Evolutionary conservation across 306 rosid species (phyloP).

Genomic region (Gynostemma pentaphyllum): DNA sequence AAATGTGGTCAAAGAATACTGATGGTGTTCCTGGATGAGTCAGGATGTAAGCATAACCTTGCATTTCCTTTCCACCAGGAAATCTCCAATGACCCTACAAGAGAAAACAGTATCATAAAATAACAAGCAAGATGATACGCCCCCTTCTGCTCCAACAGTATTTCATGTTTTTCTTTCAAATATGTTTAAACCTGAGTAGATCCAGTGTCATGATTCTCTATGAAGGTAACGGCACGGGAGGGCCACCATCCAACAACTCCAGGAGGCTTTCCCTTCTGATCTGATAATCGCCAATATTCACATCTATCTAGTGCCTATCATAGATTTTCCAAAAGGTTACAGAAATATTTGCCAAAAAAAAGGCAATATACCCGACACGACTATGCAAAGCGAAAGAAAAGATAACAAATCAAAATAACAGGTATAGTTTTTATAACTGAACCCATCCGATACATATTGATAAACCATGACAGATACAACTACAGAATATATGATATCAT

Average conservation of each 20-base stretch:
- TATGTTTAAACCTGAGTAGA: conserved; percentile 80
- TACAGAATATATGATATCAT: neutral
- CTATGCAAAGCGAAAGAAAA: neutral
- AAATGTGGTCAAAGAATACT: conserved; percentile 77
- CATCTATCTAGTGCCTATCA: conserved; percentile 65
- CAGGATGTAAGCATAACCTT: conserved; percentile 95
- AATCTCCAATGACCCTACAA: conserved; percentile 99
- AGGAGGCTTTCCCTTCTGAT: conserved; percentile 83
- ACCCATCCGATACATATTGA: neutral
- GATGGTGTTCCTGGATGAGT: conserved; percentile 98
- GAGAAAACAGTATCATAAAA: conserved; percentile 13
- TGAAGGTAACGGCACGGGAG: conserved; percentile 94
- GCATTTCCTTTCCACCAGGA: conserved; percentile 81
- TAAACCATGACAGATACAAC: neutral
- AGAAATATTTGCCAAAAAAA: neutral
- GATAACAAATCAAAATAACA: neutral
- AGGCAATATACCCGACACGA: no score
- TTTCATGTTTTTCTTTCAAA: no score
- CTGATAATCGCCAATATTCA: conserved; percentile 97
- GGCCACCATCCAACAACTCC: conserved; percentile 99
- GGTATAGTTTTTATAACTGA: neutral
- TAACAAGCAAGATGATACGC: neutral
- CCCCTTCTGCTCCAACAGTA: no score
- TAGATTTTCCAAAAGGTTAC: conserved; percentile 7
- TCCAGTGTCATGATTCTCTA: conserved; percentile 97